Base-by-base conservation (phyloP, 345 rosid genomes). In the Aquilaria malaccensis region DNA sequence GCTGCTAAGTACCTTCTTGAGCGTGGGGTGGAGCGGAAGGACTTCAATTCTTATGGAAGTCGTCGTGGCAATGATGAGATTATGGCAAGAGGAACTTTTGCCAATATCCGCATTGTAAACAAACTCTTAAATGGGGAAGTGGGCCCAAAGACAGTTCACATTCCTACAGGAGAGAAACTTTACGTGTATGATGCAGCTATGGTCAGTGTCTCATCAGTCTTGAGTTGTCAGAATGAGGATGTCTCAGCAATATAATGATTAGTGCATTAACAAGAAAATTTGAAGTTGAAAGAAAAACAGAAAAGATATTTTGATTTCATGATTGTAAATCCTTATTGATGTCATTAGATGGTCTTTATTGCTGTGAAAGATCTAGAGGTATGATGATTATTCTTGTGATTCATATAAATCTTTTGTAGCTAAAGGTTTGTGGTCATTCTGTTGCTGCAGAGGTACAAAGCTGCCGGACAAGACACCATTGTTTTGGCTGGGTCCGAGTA, bases 1-100 rank as follows among this genome's bases (percentile, higher is more conserved):
- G 88, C 99, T 47, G 97, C 99, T 11, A 86, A 85, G 71, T 94
- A 11, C 69, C 96, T 88, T 63, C 73, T 88, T 41, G 94, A 84
- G 58, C 83, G 74, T 33, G 89, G 89, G 41, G 96, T 91, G 68
- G 89, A 85, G 1, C 85, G 68, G 66, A 85, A 67, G 77, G 99
- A 94, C 79, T 91, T 94, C 73, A 94, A 94, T 76, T 88, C 97
- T 10, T 94, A 94, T 53, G 99, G 99, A 69, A 94, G 99, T 81
- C 97, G 97, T 13, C 95, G 97, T 60, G 99, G 97, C 4, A 94
- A 94, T 33, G 97, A 94, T 68, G 96, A 91, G 71, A 75, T 94
- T 33, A 94, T 94, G 99, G 96, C 96, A 29, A 81, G 97, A 74
- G 99, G 99, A 56, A 94, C 97, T 65, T 94, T 94, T 76, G 97